A percentile compares a stretch with the other conserved stretches of the same genome.
Evolutionary conservation across 75 land plant genomes (phyloP).

Genomic region (Chamaecyparis obtusa): DNA sequence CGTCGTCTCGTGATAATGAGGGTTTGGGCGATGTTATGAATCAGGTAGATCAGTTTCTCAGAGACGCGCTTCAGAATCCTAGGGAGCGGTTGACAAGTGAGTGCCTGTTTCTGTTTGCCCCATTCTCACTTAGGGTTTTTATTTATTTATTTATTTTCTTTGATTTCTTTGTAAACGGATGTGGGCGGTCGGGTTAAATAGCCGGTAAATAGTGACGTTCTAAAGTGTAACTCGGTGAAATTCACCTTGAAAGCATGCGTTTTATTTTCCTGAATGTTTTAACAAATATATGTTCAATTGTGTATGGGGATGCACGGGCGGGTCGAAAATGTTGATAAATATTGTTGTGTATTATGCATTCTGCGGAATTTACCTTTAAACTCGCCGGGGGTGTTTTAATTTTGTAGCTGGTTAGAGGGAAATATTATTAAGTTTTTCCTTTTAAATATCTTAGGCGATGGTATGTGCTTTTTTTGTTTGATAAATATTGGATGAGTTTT

Average conservation of each 20-base stretch:
- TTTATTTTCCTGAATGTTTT: background rate
- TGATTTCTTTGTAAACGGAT: background rate
- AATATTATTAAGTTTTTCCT: background rate
- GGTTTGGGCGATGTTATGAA: conserved; percentile 27
- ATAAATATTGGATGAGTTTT: no score
- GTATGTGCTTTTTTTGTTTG: no score
- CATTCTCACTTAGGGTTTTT: background rate
- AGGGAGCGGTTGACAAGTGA: conserved; percentile 81
- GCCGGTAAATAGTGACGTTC: background rate
- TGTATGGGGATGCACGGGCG: background rate
- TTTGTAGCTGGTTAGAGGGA: background rate
- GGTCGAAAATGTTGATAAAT: background rate
- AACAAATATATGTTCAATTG: background rate
- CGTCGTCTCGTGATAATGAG: background rate
- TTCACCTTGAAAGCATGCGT: background rate
- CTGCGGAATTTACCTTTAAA: background rate
- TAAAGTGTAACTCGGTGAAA: background rate
- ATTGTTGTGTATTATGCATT: background rate
- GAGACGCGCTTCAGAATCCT: conserved; percentile 87
- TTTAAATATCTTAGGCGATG: no score
- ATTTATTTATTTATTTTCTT: no score
- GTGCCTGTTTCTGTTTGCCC: background rate
- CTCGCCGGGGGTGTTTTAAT: no score
- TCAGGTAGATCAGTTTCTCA: conserved; percentile 77
- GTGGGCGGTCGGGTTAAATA: background rate